These are phyloP conservation scores for Globisporangium lucens DNA, from an alignment of 352 stramenopile species.

Conservation along the genomic window DNA sequence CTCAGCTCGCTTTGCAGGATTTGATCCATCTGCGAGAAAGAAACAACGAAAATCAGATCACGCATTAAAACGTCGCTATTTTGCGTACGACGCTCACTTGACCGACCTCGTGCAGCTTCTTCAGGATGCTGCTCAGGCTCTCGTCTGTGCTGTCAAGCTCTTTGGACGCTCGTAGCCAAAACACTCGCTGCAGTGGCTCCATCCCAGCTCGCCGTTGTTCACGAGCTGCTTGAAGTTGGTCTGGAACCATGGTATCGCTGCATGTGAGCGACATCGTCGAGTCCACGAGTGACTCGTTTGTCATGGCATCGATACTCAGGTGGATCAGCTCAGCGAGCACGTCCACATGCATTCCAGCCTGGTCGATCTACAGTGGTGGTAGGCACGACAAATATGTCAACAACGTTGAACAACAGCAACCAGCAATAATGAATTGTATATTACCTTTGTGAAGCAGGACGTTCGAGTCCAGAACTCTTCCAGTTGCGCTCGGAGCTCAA, in stretches of 20 bases:
- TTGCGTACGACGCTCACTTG: background rate
- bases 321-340: constrained; percentile 37
- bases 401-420: background rate
- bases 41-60: background rate
- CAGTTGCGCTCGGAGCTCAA: constrained; percentile 11
- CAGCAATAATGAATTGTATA: background rate
- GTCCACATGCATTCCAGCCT: constrained; percentile 27
- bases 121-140: constrained; percentile 17
- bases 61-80: background rate
- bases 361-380: constrained; percentile 22
- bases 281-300: constrained; percentile 16
- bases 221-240: constrained; percentile 21
- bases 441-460: constrained; percentile 12
- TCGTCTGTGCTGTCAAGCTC: constrained; percentile 26
- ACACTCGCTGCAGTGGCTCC: constrained; percentile 23
- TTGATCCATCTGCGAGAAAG: constrained; percentile 22
- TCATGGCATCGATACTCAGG: constrained; percentile 32
- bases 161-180: constrained; percentile 34
- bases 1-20: constrained; percentile 22
- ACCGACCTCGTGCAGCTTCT: constrained; percentile 18
- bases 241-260: constrained; percentile 15
- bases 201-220: constrained; percentile 23
- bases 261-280: constrained; percentile 21
- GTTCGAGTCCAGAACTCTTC: constrained; percentile 20
- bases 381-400: background rate